Evolutionary conservation across 192 early-diverging fungal genomes (phyloP).

Genomic region (Glomus cerebriforme): DNA sequence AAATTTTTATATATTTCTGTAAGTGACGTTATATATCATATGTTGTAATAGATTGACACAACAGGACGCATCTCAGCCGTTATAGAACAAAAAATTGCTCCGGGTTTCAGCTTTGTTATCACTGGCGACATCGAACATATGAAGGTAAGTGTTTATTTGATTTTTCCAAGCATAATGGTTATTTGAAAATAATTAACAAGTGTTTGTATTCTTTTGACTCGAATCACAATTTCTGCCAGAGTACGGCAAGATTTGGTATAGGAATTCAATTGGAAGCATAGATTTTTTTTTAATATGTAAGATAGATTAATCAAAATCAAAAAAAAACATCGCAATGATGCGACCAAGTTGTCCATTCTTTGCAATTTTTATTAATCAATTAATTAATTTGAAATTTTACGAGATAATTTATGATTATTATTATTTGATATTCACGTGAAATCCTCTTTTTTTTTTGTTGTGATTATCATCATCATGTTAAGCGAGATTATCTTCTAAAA

Average conservation of each 20-base stretch:
- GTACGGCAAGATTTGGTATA: conserved; percentile 19
- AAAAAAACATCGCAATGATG: not conserved
- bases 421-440: not conserved
- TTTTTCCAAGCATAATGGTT: not conserved
- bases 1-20: not conserved
- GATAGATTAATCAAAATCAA: not conserved
- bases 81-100: conserved; percentile 94
- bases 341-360: not conserved
- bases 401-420: not conserved
- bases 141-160: conserved; percentile 57
- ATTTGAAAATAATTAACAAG: not conserved
- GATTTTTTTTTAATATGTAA: conserved; percentile 11
- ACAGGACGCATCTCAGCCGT: conserved; percentile 85
- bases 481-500: not conserved
- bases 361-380: not conserved
- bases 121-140: conserved; percentile 96
- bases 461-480: not conserved
- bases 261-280: conserved; percentile 30
- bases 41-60: conserved; percentile 63
- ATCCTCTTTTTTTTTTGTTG: not conserved
- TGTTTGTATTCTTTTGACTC: not conserved
- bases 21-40: not conserved
- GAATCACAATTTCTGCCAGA: not conserved
- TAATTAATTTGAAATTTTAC: not conserved
- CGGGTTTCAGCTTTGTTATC: conserved; percentile 87